A percentile compares a stretch with the other conserved stretches of the same genome.
Evolutionary conservation across 805 yeast species (phyloP).

Genomic region (Kodamaea nitidulidarum): DNA sequence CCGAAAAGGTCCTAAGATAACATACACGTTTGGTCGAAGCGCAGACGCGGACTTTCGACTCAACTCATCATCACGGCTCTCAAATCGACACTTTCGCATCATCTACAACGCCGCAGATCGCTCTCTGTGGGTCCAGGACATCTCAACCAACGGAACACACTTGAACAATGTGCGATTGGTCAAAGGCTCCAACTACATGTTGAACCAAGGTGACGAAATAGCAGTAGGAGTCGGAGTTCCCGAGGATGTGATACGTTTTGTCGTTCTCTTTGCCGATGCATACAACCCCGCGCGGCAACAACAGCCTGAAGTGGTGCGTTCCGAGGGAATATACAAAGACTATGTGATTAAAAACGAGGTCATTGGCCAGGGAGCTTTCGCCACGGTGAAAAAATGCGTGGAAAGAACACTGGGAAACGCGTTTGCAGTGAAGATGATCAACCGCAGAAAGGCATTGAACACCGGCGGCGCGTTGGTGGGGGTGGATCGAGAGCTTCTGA

Average conservation of each 20-base stretch:
- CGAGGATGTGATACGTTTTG: slow-evolving; percentile 55
- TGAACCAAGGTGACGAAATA: slow-evolving; percentile 91
- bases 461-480: slow-evolving; percentile 65
- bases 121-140: slow-evolving; percentile 62
- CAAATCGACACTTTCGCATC: slow-evolving; percentile 69
- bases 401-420: slow-evolving; percentile 82
- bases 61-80: slow-evolving; percentile 56
- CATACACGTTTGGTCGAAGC: slow-evolving; percentile 78
- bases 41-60: slow-evolving; percentile 59
- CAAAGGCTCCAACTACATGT: slow-evolving; percentile 71
- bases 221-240: slow-evolving; percentile 85
- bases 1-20: slow-evolving; percentile 29
- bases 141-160: slow-evolving; percentile 90
- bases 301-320: slow-evolving; percentile 27
- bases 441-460: slow-evolving; percentile 67
- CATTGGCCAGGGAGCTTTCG: slow-evolving; percentile 98
- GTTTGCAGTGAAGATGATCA: slow-evolving; percentile 87
- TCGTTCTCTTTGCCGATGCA: slow-evolving; percentile 45
- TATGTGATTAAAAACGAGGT: slow-evolving; percentile 79
- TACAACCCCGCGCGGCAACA: slow-evolving; percentile 32
- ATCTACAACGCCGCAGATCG: slow-evolving; percentile 60
- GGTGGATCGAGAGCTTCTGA: slow-evolving; percentile 81
- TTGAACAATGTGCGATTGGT: slow-evolving; percentile 70
- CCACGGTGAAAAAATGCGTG: slow-evolving; percentile 87
- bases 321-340: slow-evolving; percentile 60